phyloP scores from a whole-genome alignment of 2,329 filamentous ascomycete species.

The Orbilia ellipsospora region DNA sequence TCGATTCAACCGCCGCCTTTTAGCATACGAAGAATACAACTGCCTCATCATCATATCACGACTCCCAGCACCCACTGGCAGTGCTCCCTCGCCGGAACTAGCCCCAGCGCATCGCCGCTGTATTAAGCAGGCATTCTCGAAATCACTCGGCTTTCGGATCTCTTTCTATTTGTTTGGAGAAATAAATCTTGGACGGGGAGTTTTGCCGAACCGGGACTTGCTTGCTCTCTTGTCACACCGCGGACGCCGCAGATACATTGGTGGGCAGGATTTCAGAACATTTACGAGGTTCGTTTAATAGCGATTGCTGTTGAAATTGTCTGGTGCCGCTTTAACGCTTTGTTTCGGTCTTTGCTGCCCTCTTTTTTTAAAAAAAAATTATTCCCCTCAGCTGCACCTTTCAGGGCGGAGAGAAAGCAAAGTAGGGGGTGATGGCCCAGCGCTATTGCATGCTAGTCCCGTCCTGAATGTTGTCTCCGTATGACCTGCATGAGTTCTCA shows the following conservation, averaged over 20 bases:
- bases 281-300: constrained; percentile 36
- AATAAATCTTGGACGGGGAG: constrained; percentile 25
- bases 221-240: constrained; percentile 26
- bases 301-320: constrained; percentile 20
- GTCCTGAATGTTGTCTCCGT: constrained; percentile 50
- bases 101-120: constrained; percentile 39
- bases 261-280: constrained; percentile 14
- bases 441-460: constrained; percentile 20
- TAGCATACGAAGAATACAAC: background rate
- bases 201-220: constrained; percentile 41
- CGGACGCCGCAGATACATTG: constrained; percentile 37
- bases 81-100: background rate
- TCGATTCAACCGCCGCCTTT: constrained; percentile 16
- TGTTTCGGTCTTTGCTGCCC: constrained; percentile 20
- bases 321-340: constrained; percentile 26
- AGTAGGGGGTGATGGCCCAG: background rate
- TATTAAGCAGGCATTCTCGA: constrained; percentile 31
- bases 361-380: background rate
- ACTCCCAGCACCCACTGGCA: constrained; percentile 5
- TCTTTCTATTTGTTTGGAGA: background rate
- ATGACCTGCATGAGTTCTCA: constrained; percentile 50
- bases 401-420: constrained; percentile 20
- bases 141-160: constrained; percentile 15
- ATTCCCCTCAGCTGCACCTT: constrained; percentile 14
- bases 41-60: too few relatives aligned